A percentile compares a stretch with the other conserved stretches of the same genome.
phyloP scores from a whole-genome alignment of 2,329 filamentous ascomycete genomes.

The Periconia sp. region DNA sequence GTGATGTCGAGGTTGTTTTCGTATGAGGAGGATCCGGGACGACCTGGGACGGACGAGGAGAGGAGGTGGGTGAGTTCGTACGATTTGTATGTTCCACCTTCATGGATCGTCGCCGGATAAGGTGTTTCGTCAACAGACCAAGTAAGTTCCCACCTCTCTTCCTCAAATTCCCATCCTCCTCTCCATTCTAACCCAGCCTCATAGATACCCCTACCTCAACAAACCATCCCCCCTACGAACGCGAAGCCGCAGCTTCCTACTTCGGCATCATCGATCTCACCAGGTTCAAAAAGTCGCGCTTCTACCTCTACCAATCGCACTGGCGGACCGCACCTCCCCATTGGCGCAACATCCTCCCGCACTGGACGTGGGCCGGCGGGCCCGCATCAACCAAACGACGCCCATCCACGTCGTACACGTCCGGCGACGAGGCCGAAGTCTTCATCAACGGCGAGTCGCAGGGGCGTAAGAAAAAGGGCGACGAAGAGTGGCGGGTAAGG shows the following conservation, averaged over 20 bases:
- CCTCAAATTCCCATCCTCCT: too few species aligned
- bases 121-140: constrained; percentile 55
- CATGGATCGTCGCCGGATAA: constrained; percentile 57
- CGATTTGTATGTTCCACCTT: constrained; percentile 52
- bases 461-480: constrained; percentile 43
- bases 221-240: constrained; percentile 55
- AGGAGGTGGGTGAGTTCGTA: constrained; percentile 51
- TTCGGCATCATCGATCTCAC: constrained; percentile 61
- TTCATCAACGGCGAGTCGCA: constrained; percentile 55
- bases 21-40: constrained; percentile 35
- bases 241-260: constrained; percentile 53
- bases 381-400: constrained; percentile 50
- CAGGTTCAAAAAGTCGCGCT: constrained; percentile 60
- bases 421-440: constrained; percentile 57
- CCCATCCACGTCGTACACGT: constrained; percentile 58
- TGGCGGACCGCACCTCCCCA: constrained; percentile 53
- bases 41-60: constrained; percentile 36
- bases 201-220: constrained; percentile 55
- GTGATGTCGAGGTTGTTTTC: constrained; percentile 25
- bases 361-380: constrained; percentile 57
- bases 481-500: constrained; percentile 52
- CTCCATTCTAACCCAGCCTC: too few species aligned
- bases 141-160: too few species aligned
- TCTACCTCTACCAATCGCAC: constrained; percentile 57
- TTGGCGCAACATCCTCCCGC: constrained; percentile 59